Evolutionary conservation across 2,329 filamentous ascomycete genomes (phyloP), one percentile per base, ranked within the genome.

Genomic region (Capronia epimyces): DNA sequence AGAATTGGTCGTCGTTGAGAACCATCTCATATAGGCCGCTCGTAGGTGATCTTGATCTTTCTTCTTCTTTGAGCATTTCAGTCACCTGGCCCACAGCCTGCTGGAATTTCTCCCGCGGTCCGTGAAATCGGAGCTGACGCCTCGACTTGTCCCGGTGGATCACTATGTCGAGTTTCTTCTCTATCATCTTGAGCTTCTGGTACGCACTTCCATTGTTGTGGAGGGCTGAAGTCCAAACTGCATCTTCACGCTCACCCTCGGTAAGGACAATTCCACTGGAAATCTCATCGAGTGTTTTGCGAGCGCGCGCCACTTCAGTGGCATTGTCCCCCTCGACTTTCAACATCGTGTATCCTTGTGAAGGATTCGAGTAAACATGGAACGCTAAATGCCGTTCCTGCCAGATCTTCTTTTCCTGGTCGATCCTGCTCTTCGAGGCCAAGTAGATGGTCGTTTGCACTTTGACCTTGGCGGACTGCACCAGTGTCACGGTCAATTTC

Each of bases 401-500:
- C 71, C 70, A 75, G 1, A 7, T 49, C 1, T 49, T 40, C 18
- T 55, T 59, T 0, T 65, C 53, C 1, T 53, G 21, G 4, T 64
- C 56, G 3, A 75, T 60, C 13, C 58, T 61, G 1, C 29, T 29
- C 41, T 65, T 56, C 1, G 70, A 53, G 6, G 64, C 66, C 1
- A 57, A 41, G 48, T 68, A 71, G 3, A 75, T 63, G 1, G 54
- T 52, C 1, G 46, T 59, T 1, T 58, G 53, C n/a, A 75, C 61
- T 43, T 71, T 72, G 52, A 73, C 67, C 40, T 66, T 68, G 10
- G 65, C 66, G 0, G 67, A 66, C 12, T 66, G 62, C 2, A 75
- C 56, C 4, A 69, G 59, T n/a, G 62, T 61, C 1, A 71, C 60
- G 1, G 66, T 70, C 1, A 76, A 60, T 25, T 64, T 71, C 0